Conservation (phyloP, 2,329 filamentous ascomycete species). For the Colletotrichum navitas region DNA sequence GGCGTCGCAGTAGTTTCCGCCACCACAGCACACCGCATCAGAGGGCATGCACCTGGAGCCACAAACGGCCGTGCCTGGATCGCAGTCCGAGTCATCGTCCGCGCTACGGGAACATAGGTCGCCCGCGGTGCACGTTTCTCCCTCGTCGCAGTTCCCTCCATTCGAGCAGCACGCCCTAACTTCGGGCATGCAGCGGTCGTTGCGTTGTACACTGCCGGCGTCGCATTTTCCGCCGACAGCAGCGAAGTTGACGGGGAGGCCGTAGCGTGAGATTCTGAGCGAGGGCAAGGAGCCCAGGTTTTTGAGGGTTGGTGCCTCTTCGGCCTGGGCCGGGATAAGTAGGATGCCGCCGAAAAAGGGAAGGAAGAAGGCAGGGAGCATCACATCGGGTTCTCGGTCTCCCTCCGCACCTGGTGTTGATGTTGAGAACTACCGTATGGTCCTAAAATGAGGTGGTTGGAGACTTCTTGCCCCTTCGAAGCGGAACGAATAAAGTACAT, state of each 20-base stretch:
- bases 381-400: neutral
- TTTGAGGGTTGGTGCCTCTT: neutral
- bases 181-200: conserved; percentile 3
- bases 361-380: neutral
- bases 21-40: neutral
- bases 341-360: neutral
- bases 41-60: neutral
- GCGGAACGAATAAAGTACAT: neutral
- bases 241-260: conserved; percentile 2
- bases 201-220: neutral
- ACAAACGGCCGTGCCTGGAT: neutral
- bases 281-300: neutral
- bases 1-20: neutral
- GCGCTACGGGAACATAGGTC: neutral
- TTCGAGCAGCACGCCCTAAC: neutral
- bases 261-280: neutral
- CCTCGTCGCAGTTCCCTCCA: conserved; percentile 46
- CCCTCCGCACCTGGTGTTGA: too few relatives aligned
- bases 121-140: conserved; percentile 44
- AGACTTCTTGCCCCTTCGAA: neutral
- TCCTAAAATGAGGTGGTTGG: neutral
- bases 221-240: neutral
- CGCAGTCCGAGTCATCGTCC: neutral
- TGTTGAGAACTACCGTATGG: neutral
- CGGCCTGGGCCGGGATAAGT: neutral